These are phyloP conservation scores for Apiospora arundinis DNA, from an alignment of 2,329 filamentous ascomycete genomes.

Conservation along the genomic window DNA sequence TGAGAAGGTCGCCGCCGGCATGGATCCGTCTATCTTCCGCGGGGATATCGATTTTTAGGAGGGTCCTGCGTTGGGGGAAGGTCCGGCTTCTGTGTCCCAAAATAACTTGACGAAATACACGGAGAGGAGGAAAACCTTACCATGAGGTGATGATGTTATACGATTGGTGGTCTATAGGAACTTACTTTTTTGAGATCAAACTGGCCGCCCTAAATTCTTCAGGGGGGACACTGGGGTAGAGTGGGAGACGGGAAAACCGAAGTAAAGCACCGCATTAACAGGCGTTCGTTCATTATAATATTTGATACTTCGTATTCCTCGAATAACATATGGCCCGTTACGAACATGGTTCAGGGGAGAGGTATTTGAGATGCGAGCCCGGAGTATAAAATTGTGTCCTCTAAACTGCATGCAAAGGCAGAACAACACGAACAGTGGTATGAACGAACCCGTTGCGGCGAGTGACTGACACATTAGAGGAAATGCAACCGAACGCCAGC, in stretches of 20 bases:
- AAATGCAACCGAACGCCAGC: neutral
- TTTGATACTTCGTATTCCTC: neutral
- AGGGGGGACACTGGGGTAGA: neutral
- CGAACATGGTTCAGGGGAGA: too few relatives aligned
- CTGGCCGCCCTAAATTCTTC: neutral
- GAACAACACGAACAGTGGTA: neutral
- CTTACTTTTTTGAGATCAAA: neutral
- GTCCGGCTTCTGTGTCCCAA: neutral
- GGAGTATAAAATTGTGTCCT: neutral
- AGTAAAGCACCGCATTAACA: conserved; percentile 1
- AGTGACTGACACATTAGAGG: neutral
- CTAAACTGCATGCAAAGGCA: neutral
- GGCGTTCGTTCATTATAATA: neutral
- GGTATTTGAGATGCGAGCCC: neutral
- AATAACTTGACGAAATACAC: neutral
- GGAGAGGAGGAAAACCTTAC: neutral
- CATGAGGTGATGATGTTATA: neutral
- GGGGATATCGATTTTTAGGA: conserved; percentile 83
- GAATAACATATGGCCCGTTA: neutral
- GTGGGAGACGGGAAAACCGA: neutral
- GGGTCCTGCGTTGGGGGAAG: too few relatives aligned
- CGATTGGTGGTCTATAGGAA: neutral
- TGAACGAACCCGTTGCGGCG: neutral
- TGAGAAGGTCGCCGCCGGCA: conserved; percentile 85
- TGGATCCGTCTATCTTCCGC: conserved; percentile 89